Conservation (phyloP, 768 basidiomycete species). For the Hirschioporus abietinus region DNA sequence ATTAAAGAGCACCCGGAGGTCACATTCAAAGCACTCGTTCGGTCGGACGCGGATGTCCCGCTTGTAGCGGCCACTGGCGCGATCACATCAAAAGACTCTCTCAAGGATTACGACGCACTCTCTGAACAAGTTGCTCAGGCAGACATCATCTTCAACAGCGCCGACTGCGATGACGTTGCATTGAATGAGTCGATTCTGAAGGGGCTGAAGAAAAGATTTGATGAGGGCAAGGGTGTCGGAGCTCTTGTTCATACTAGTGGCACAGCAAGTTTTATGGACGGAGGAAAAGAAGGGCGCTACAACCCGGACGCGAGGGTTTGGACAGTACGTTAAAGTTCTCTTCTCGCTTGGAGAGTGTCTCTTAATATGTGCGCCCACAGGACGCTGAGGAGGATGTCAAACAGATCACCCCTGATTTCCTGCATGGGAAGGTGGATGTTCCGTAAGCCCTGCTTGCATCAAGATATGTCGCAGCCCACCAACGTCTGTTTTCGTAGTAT, state of each 20-base stretch:
- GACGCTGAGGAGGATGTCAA: background rate
- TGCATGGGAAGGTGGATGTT: constrained; percentile 1
- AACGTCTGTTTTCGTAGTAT: background rate
- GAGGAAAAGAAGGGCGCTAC: background rate
- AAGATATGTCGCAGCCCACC: no score
- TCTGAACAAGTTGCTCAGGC: constrained; percentile 29
- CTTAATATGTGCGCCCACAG: background rate
- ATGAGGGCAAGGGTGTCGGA: background rate
- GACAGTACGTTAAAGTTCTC: background rate
- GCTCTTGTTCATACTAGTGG: constrained; percentile 2
- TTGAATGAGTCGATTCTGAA: background rate
- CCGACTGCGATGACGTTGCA: constrained; percentile 27
- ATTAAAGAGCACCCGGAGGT: background rate
- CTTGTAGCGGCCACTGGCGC: background rate
- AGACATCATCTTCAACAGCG: constrained; percentile 37
- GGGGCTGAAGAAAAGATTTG: background rate
- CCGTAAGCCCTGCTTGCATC: background rate
- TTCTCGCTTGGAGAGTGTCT: no score
- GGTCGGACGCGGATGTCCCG: background rate
- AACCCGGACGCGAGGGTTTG: background rate
- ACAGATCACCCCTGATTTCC: background rate
- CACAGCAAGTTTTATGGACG: background rate
- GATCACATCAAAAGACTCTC: constrained; percentile 27
- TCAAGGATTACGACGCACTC: constrained; percentile 33
- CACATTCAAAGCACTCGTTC: background rate